A percentile compares a stretch with the other conserved stretches of the same genome.
Evolutionary conservation across 148 eudicot species (phyloP).

Genomic region (Cornus suecica): DNA sequence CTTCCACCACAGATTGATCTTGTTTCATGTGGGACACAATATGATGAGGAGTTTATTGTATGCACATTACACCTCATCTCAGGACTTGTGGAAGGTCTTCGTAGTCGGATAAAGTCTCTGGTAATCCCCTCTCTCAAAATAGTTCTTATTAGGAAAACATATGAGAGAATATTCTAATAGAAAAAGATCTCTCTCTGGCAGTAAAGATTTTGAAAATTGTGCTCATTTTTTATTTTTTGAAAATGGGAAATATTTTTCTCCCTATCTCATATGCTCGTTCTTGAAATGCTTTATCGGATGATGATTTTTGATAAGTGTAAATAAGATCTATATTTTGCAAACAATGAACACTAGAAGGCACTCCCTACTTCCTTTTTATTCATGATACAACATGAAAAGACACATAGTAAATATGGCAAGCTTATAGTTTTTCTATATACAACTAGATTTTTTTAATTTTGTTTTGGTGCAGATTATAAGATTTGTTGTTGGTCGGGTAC

Average conservation of each 20-base stretch:
- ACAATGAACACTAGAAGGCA: too few relatives aligned
- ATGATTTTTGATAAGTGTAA: neutral
- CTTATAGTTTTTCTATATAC: too few relatives aligned
- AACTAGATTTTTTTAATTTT: too few relatives aligned
- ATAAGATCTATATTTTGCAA: too few relatives aligned
- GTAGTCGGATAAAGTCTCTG: constrained; percentile 90
- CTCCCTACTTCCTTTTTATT: too few relatives aligned
- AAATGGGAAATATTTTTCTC: neutral
- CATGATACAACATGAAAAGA: too few relatives aligned
- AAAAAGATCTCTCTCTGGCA: too few relatives aligned
- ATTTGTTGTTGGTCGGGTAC: neutral
- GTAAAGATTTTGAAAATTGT: too few relatives aligned
- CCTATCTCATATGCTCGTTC: neutral
- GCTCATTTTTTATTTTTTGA: too few relatives aligned
- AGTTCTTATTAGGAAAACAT: neutral
- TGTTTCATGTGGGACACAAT: constrained; percentile 61
- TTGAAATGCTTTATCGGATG: neutral
- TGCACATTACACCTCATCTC: constrained; percentile 90
- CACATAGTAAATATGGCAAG: too few relatives aligned
- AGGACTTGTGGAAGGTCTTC: constrained; percentile 94
- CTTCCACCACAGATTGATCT: constrained; percentile 56
- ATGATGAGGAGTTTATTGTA: constrained; percentile 85
- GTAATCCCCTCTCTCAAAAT: constrained; percentile 36
- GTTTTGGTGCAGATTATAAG: too few relatives aligned
- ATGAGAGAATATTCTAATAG: too few relatives aligned